These are phyloP conservation scores for Fomitiporia mediterranea DNA, from an alignment of 1,284 basidiomycete genomes.

Conservation along the genomic window DNA sequence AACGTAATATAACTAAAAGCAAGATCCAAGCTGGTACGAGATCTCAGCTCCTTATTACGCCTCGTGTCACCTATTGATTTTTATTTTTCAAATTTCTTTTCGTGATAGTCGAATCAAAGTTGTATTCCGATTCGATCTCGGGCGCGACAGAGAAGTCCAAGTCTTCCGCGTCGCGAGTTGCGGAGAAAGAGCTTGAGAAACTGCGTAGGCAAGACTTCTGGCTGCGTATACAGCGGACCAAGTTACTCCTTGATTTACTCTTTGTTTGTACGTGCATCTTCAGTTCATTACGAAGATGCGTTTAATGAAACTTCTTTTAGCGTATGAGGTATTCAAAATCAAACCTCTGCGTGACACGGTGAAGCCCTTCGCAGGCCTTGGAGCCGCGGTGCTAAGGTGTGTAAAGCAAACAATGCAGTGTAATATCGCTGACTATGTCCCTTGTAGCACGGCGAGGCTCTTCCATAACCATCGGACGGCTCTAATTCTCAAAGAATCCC, in stretches of 20 bases:
- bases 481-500: constrained; percentile 30
- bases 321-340: constrained; percentile 53
- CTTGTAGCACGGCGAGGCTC: constrained; percentile 60
- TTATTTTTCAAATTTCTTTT: neutral
- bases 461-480: constrained; percentile 61
- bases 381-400: constrained; percentile 68
- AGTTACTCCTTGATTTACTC: constrained; percentile 74
- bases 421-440: constrained; percentile 3
- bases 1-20: constrained; percentile 55
- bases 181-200: constrained; percentile 64
- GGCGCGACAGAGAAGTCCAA: constrained; percentile 68
- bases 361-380: constrained; percentile 62
- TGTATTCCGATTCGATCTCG: constrained; percentile 68
- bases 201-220: constrained; percentile 69
- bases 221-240: constrained; percentile 62
- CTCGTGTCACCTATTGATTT: constrained; percentile 10
- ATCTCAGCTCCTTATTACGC: constrained; percentile 36
- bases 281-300: constrained; percentile 15
- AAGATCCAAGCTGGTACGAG: constrained; percentile 47
- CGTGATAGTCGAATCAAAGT: constrained; percentile 57
- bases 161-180: constrained; percentile 51
- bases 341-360: constrained; percentile 55
- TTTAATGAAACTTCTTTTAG: constrained; percentile 29
- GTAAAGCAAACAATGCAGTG: constrained; percentile 20
- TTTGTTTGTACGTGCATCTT: constrained; percentile 69